Conservation (phyloP, 108 stramenopile species). For the Hondaea fermentalgiana region DNA sequence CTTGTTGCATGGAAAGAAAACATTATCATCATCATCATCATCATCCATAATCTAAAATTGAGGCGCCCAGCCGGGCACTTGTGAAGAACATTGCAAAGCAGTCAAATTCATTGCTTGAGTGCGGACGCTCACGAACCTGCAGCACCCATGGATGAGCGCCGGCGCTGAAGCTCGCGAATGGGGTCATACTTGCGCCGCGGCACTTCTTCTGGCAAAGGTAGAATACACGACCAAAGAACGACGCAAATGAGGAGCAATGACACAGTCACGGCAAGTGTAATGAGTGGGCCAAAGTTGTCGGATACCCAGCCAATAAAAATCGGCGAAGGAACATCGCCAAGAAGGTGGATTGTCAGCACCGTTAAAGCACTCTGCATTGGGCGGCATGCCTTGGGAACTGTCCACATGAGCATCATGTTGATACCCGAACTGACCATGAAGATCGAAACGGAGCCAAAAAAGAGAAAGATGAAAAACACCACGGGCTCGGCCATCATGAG, state of each 20-base stretch:
- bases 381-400: not conserved
- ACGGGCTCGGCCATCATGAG: not conserved
- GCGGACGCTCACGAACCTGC: too few relatives aligned
- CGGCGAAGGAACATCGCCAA: constrained; percentile 9
- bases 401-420: constrained; percentile 14
- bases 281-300: not conserved
- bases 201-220: not conserved
- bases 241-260: not conserved
- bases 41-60: too few relatives aligned
- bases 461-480: not conserved
- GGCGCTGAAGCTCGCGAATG: not conserved
- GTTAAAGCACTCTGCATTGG: not conserved
- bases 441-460: not conserved
- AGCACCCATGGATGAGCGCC: not conserved
- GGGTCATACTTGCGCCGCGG: not conserved
- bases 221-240: not conserved
- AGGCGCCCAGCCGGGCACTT: too few relatives aligned
- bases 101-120: too few relatives aligned
- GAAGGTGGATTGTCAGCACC: not conserved
- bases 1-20: too few relatives aligned
- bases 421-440: constrained; percentile 6
- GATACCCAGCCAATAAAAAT: not conserved
- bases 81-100: too few relatives aligned
- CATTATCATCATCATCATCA: too few relatives aligned
- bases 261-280: not conserved